A percentile compares a stretch with the other conserved stretches of the same genome.
These are phyloP conservation scores for Pulveroboletus sp. DNA, from an alignment of 768 basidiomycete species.

Conservation along the genomic window DNA sequence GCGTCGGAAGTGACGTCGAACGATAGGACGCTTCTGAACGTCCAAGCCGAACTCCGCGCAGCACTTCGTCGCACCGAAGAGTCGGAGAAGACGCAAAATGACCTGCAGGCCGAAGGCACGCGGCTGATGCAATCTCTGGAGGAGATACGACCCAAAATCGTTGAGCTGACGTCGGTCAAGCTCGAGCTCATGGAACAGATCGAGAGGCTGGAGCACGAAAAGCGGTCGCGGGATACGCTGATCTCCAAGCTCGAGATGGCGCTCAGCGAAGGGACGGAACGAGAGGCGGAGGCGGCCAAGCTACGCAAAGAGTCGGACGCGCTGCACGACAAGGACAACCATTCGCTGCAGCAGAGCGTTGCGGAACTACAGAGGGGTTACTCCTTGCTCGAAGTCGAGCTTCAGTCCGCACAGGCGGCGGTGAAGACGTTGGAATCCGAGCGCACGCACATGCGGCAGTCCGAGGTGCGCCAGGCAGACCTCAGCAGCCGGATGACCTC, in stretches of 20 bases:
- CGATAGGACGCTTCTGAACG: slow-evolving; percentile 53
- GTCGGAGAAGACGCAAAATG: slow-evolving; percentile 66
- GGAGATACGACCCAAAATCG: slow-evolving; percentile 82
- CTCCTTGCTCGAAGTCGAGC: slow-evolving; percentile 55
- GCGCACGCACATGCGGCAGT: slow-evolving; percentile 55
- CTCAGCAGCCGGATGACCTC: slow-evolving; percentile 54
- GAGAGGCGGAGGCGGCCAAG: slow-evolving; percentile 44
- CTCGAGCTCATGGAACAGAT: slow-evolving; percentile 65
- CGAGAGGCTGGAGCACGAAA: slow-evolving; percentile 48
- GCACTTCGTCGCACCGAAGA: slow-evolving; percentile 69
- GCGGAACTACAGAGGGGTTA: slow-evolving; percentile 63
- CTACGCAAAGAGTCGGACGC: slow-evolving; percentile 43
- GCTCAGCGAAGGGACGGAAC: slow-evolving; percentile 51
- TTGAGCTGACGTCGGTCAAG: slow-evolving; percentile 71
- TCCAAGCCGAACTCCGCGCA: slow-evolving; percentile 62
- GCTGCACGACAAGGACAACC: slow-evolving; percentile 51
- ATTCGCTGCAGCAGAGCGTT: slow-evolving; percentile 44
- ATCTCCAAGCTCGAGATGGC: slow-evolving; percentile 61
- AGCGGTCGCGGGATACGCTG: slow-evolving; percentile 51
- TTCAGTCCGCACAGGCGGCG: slow-evolving; percentile 50
- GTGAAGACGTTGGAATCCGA: slow-evolving; percentile 62
- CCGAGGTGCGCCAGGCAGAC: slow-evolving; percentile 50
- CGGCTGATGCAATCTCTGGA: slow-evolving; percentile 75
- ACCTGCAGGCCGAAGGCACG: slow-evolving; percentile 75
- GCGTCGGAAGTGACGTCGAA: slow-evolving; percentile 50